Conservation (phyloP, 306 rosid species). For the Casuarina equisetifolia region DNA sequence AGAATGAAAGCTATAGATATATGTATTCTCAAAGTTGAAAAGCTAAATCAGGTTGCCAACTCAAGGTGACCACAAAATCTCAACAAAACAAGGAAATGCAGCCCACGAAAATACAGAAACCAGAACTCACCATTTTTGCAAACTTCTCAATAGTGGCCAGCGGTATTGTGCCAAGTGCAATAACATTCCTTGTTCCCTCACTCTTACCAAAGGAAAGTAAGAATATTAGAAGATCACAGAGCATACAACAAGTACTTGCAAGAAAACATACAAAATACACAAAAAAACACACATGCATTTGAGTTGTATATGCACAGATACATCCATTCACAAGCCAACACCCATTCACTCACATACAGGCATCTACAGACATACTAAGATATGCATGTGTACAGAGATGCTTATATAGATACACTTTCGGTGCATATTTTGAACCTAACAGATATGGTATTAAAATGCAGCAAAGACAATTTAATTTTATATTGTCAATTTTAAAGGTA, state of each 20-base stretch:
- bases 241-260: neutral
- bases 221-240: conserved; percentile 14
- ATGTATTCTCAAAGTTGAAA: conserved; percentile 4
- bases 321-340: neutral
- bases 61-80: neutral
- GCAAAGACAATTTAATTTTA: no score
- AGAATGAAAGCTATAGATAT: conserved; percentile 9
- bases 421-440: neutral
- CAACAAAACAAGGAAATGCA: conserved; percentile 7
- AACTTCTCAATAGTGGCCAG: conserved; percentile 87
- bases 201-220: conserved; percentile 50
- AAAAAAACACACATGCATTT: conserved; percentile 7
- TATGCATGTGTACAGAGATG: neutral
- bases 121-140: conserved; percentile 69
- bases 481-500: no score
- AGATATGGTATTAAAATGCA: neutral
- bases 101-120: conserved; percentile 1
- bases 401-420: neutral
- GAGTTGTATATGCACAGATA: neutral
- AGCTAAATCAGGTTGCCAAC: neutral
- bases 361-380: neutral
- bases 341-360: neutral
- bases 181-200: conserved; percentile 79
- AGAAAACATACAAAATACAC: conserved; percentile 7
- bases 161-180: conserved; percentile 87